Percentiles rank a stretch among this genome's conserved stretches.
phyloP scores from a whole-genome alignment of 2,329 filamentous ascomycete genomes.

The Chaetothyriales sp. region DNA sequence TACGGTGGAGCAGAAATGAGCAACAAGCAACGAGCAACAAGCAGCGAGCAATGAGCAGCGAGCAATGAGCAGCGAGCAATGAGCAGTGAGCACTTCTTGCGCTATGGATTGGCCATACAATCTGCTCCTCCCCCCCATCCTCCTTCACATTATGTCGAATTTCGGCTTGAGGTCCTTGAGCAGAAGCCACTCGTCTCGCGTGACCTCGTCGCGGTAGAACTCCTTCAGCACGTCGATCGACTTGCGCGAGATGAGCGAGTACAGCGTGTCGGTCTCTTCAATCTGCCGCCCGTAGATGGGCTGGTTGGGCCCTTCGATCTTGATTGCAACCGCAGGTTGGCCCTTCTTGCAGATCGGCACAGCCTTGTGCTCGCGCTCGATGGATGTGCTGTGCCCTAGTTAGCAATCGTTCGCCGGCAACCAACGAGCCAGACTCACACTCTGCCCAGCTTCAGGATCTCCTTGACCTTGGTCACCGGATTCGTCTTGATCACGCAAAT shows the following conservation, averaged over 20 bases:
- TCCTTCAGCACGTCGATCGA: conserved; percentile 95
- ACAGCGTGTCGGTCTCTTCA: conserved; percentile 78
- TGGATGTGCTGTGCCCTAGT: conserved; percentile 55
- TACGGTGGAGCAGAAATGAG: background rate
- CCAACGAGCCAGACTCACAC: conserved; percentile 52
- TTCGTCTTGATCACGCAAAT: conserved; percentile 78
- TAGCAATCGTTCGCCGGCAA: conserved; percentile 10
- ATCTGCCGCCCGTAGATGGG: conserved; percentile 89
- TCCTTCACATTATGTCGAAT: conserved; percentile 54
- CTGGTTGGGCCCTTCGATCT: conserved; percentile 89
- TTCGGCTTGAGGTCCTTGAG: conserved; percentile 91
- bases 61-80: too few relatives aligned
- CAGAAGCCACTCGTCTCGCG: conserved; percentile 84
- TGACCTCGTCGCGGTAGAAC: conserved; percentile 77
- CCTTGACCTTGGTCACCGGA: conserved; percentile 63
- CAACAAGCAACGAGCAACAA: too few relatives aligned
- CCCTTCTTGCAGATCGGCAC: conserved; percentile 87
- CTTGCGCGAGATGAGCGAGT: conserved; percentile 71
- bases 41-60: too few relatives aligned
- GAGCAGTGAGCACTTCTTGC: too few relatives aligned
- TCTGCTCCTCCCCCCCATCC: background rate
- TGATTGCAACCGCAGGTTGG: conserved; percentile 91
- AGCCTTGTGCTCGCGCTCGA: conserved; percentile 95
- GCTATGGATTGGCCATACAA: too few relatives aligned
- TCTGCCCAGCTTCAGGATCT: conserved; percentile 74